Evolutionary conservation across 495 filamentous ascomycete species (phyloP), one percentile per base, ranked within the genome.

Genomic region (Cudoniella acicularis): DNA sequence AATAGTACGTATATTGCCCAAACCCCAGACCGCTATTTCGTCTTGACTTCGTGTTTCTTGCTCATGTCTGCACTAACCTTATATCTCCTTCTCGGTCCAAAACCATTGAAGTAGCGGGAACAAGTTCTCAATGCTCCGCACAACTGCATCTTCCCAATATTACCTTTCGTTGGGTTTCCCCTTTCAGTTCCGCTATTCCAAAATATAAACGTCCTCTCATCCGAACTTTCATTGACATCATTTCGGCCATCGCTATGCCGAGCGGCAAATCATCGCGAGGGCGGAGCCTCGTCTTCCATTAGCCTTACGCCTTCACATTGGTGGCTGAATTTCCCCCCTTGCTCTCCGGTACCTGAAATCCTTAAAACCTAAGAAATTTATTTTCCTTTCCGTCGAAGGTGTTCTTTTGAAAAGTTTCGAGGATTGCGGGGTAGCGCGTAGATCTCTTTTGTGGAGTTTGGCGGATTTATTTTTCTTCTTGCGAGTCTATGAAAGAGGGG

Each of bases 261-360:
- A 36, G 30, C 45, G 17, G 20, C 23, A 25, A 49, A 49, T 20
- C 6, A 21, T 36, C 16, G 56, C 41, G 20, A 40, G 30, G 49
- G 22, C 27, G 13, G 30, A 58, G 21, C 56, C 56, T 51, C 47
- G 22, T 11, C 6, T 11, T 16, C 13, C 22, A 21, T 53, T 48
- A 52, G 2, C 36, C 49, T 18, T n/a, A 8, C 10, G n/a, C n/a
- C n/a, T 52, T 21, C 30, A 17, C 21, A 59, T 53, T 59, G 56
- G 56, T 53, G 56, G 56, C 49, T 59, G 3, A 59, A 46, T 59
- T 59, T 16, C 36, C n/a, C n/a, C n/a, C n/a, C 13, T 46, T 24
- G 21, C 8, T 36, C 46, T 10, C 49, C 49, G 30, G 49, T 43
- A 36, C 30, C 40, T 43, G 49, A 41, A 52, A 11, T 42, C 43